Percentiles rank a stretch among this genome's conserved stretches.
Conservation (phyloP, 78 protist genomes). For the Dictyostelium intermedium region DNA sequence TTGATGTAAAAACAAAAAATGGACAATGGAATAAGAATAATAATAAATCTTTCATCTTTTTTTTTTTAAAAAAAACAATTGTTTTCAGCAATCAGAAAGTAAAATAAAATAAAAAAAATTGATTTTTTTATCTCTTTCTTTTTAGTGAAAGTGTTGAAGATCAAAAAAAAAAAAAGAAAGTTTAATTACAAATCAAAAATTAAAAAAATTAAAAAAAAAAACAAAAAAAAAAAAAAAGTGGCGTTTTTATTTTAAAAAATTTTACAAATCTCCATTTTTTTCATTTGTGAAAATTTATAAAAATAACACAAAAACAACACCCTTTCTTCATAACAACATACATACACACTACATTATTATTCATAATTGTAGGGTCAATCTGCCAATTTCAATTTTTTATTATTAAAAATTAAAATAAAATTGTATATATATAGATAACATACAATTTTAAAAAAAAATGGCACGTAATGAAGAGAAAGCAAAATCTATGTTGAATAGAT, state of each 20-base stretch:
- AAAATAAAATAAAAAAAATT: not conserved
- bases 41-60: not conserved
- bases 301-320: not conserved
- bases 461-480: conserved; percentile 98
- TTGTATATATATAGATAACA: not conserved
- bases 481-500: conserved; percentile 93
- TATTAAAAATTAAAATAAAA: not conserved
- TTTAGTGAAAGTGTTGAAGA: too few relatives aligned
- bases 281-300: not conserved
- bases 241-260: too few relatives aligned
- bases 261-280: too few relatives aligned
- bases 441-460: too few relatives aligned
- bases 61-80: not conserved
- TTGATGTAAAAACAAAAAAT: not conserved
- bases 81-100: too few relatives aligned
- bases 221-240: too few relatives aligned
- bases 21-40: conserved; percentile 10
- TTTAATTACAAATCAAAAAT: too few relatives aligned
- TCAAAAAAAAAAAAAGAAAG: too few relatives aligned
- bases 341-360: too few relatives aligned
- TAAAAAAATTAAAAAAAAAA: too few relatives aligned
- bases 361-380: not conserved
- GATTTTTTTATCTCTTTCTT: too few relatives aligned
- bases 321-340: not conserved
- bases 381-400: too few relatives aligned